Evolutionary conservation across 306 rosid species (phyloP).

Genomic region (Cucurbita argyrosperma): DNA sequence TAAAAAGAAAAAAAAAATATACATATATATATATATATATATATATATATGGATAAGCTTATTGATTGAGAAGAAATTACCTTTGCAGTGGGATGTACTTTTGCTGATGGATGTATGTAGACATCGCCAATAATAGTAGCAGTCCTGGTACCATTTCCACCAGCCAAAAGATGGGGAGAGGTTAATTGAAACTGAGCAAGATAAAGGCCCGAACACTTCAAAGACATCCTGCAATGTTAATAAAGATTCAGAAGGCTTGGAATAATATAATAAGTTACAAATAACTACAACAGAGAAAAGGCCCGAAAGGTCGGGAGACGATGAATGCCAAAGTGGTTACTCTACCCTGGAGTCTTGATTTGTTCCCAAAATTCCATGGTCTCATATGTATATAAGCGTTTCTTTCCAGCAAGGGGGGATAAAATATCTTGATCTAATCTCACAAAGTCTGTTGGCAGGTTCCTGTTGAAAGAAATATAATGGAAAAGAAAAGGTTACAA

Average conservation of each 20-base stretch:
- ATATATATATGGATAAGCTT: neutral
- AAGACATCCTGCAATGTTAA: slow-evolving; percentile 67
- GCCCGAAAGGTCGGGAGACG: neutral
- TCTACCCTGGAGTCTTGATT: slow-evolving; percentile 92
- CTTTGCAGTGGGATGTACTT: slow-evolving; percentile 86
- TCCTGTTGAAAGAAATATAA: slow-evolving; percentile 35
- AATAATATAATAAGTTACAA: slow-evolving; percentile 2
- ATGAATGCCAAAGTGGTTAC: neutral
- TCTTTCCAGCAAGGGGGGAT: slow-evolving; percentile 96
- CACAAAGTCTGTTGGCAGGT: slow-evolving; percentile 59
- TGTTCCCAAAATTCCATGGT: slow-evolving; percentile 95
- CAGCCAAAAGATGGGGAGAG: slow-evolving; percentile 66
- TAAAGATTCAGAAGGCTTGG: slow-evolving; percentile 3
- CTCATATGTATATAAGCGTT: slow-evolving; percentile 69
- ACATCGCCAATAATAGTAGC: slow-evolving; percentile 67
- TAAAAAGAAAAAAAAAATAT: neutral
- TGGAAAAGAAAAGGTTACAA: neutral
- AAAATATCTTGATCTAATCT: slow-evolving; percentile 96
- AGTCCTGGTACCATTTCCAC: slow-evolving; percentile 57
- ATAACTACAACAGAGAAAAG: neutral
- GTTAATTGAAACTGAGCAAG: slow-evolving; percentile 66
- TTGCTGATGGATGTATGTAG: slow-evolving; percentile 88
- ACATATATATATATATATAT: neutral
- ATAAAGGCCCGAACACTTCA: slow-evolving; percentile 81
- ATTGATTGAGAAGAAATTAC: slow-evolving; percentile 14